Percentiles rank a stretch among this genome's conserved stretches.
Evolutionary conservation across 2,329 filamentous ascomycete genomes (phyloP).

Genomic region (Alternaria burnsii): DNA sequence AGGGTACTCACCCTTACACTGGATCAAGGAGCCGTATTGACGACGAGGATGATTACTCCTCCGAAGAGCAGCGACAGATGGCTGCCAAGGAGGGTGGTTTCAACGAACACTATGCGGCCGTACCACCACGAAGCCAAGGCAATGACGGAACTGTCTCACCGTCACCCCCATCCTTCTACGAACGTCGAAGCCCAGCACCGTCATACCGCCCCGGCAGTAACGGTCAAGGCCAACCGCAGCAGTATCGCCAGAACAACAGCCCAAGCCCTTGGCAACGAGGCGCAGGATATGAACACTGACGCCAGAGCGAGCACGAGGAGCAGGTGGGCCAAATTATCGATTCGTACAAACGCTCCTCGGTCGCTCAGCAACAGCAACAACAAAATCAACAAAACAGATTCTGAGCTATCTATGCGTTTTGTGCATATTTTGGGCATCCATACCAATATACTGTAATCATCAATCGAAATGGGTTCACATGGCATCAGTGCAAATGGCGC

Average conservation of each 20-base stretch:
- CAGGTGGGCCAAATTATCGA: conserved; percentile 48
- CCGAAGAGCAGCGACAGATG: conserved; percentile 54
- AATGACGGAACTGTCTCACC: conserved; percentile 48
- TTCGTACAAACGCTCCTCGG: conserved; percentile 46
- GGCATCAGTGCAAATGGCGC: conserved; percentile 24
- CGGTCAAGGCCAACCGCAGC: conserved; percentile 23
- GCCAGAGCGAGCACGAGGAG: conserved; percentile 50
- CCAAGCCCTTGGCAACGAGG: conserved; percentile 71
- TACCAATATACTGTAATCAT: conserved; percentile 36
- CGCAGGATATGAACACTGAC: conserved; percentile 69
- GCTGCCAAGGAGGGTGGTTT: conserved; percentile 46
- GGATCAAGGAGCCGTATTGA: conserved; percentile 67
- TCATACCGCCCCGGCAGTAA: conserved; percentile 51
- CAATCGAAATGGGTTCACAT: conserved; percentile 29
- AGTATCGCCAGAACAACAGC: conserved; percentile 61
- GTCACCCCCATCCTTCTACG: conserved; percentile 40
- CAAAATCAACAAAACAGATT: conserved; percentile 27
- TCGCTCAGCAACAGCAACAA: conserved; percentile 23
- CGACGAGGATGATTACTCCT: conserved; percentile 72
- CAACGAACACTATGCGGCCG: conserved; percentile 54
- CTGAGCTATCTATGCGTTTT: conserved; percentile 32
- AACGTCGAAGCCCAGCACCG: conserved; percentile 45
- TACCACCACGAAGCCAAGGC: conserved; percentile 56
- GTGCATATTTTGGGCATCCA: conserved; percentile 36
- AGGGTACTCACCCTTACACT: conserved; percentile 54